phyloP scores from a whole-genome alignment of 768 basidiomycete genomes.

The Tricholoma matsutake region DNA sequence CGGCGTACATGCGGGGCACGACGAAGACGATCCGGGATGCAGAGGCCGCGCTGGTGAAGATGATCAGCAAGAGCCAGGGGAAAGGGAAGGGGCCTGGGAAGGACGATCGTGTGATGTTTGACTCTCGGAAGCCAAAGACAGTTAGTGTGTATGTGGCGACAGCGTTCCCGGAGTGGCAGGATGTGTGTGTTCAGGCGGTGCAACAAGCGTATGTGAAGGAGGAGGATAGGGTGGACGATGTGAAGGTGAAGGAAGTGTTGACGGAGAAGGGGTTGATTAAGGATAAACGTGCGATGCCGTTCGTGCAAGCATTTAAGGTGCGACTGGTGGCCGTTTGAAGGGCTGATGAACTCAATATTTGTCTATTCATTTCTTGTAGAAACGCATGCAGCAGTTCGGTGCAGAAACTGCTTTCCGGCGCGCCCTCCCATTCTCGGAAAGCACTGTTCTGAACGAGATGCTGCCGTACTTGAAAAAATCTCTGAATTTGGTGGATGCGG shows the following conservation, averaged over 20 bases:
- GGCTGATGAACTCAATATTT: slow-evolving; percentile 38
- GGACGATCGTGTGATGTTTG: slow-evolving; percentile 52
- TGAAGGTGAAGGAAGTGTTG: slow-evolving; percentile 65
- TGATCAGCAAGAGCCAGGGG: slow-evolving; percentile 73
- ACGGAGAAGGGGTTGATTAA: slow-evolving; percentile 79
- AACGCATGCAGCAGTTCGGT: slow-evolving; percentile 77
- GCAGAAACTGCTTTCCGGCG: slow-evolving; percentile 79
- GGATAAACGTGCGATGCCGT: slow-evolving; percentile 96
- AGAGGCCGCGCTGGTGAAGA: slow-evolving; percentile 75
- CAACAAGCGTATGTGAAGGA: slow-evolving; percentile 60
- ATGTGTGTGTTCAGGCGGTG: slow-evolving; percentile 71
- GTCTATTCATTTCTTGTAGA: slow-evolving; percentile 38
- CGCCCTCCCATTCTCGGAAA: slow-evolving; percentile 79
- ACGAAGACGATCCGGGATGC: slow-evolving; percentile 90
- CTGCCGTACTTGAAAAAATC: slow-evolving; percentile 80
- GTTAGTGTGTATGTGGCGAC: slow-evolving; percentile 91
- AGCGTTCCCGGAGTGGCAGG: slow-evolving; percentile 93
- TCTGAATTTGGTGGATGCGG: slow-evolving; percentile 65
- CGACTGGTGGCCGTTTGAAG: slow-evolving; percentile 36
- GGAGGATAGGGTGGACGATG: slow-evolving; percentile 76
- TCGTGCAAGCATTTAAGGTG: slow-evolving; percentile 92
- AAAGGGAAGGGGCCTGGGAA: slow-evolving; percentile 39
- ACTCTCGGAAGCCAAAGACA: slow-evolving; percentile 81
- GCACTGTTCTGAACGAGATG: slow-evolving; percentile 64
- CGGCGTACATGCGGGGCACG: slow-evolving; percentile 84